phyloP scores from a whole-genome alignment of 108 stramenopile species.

The Nitzschia sp. region DNA sequence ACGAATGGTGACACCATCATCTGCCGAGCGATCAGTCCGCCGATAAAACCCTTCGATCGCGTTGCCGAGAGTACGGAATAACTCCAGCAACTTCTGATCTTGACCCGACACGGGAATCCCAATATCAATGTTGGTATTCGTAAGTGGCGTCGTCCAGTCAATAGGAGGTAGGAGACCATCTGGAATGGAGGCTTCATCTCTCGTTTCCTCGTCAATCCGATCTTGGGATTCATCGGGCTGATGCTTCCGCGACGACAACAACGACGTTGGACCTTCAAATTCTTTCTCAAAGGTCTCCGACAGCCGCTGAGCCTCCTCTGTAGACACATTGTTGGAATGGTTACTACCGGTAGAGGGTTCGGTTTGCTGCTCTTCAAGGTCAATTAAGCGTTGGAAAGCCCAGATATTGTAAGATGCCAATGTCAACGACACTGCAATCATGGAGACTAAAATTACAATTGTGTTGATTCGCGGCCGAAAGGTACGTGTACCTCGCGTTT shows the following conservation, averaged over 20 bases:
- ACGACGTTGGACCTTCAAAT: not conserved
- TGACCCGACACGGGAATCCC: conserved; percentile 10
- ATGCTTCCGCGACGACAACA: too few species aligned
- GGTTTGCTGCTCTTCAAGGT: not conserved
- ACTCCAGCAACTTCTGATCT: not conserved
- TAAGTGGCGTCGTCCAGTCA: not conserved
- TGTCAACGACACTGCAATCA: not conserved
- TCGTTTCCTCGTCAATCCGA: not conserved
- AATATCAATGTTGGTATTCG: conserved; percentile 7
- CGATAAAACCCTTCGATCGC: not conserved
- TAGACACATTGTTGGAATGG: not conserved
- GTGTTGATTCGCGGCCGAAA: too few species aligned
- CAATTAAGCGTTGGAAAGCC: not conserved
- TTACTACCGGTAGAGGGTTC: not conserved
- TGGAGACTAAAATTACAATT: not conserved
- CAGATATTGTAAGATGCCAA: not conserved
- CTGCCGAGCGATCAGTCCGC: not conserved
- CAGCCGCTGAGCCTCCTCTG: not conserved
- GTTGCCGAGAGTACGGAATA: not conserved
- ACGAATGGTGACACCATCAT: not conserved
- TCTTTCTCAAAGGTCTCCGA: not conserved
- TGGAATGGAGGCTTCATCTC: not conserved
- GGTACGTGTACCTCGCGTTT: too few species aligned
- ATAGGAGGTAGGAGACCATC: not conserved
- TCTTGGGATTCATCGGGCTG: not conserved